Evolutionary conservation across 1,284 basidiomycete species (phyloP), one percentile per base, ranked within the genome.

Genomic region (Malassezia furfur): DNA sequence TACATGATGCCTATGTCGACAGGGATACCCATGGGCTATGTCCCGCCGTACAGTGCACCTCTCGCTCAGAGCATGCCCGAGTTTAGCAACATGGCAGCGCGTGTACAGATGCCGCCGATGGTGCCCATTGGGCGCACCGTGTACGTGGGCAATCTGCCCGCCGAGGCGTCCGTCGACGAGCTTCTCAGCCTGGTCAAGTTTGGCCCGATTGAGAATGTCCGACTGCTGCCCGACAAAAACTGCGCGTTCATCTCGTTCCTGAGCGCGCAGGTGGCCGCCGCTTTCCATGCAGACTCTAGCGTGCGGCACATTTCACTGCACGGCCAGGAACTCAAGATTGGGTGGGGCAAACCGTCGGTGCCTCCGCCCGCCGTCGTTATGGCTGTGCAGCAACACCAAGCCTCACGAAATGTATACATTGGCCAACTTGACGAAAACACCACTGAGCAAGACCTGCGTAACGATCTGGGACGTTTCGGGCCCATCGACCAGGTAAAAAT

Each of bases 151-250:
- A 96, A 94, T 77, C 82, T 98, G 39, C 93, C 93, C 14, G 81
- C 87, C n/a, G 89, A 89, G 21, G 91, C 93, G 0, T 91, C 90
- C 6, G 91, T 96, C 55, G 91, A 96, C 74, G 93, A 98, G 76
- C 83, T 98, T 25, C 85, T 96, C 70, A 96, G 91, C 76, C 85
- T 96, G 60, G 93, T 98, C 63, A 90, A 94, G 69, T 96, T 96
- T 75, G 94, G 93, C 6, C 93, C 93, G 0, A 85, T 98, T 63
- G 93, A 96, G 76, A 87, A 84, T 49, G 87, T 96, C 70, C 87
- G 89, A 49, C 85, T 98, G 36, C 82, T 96, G n/a, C 89, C 91
- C 38, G 93, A 96, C 76, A 96, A 96, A 77, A 89, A 86, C 12
- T 96, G 93, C 74, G 91, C 94, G 52, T 98, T 98, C 81, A 83